Evolutionary conservation across 352 stramenopile species (phyloP).

Genomic region (Phytophthora nicotianae): DNA sequence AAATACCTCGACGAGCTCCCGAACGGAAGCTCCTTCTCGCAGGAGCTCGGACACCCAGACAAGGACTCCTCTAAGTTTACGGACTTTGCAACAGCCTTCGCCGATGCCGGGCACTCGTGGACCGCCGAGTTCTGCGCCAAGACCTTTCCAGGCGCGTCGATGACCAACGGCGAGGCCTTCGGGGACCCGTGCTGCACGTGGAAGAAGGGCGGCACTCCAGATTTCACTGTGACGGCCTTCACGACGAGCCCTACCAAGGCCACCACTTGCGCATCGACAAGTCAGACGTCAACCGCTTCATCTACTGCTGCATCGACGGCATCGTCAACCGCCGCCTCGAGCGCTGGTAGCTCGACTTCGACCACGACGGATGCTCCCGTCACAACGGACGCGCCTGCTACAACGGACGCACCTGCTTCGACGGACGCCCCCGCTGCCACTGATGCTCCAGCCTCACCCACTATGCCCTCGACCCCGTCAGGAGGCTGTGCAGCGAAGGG

Average conservation of each 20-base stretch:
- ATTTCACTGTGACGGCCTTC: slow-evolving; percentile 44
- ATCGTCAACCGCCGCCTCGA: neutral
- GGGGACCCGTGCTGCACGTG: slow-evolving; percentile 64
- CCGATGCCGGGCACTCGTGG: slow-evolving; percentile 34
- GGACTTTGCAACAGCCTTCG: slow-evolving; percentile 45
- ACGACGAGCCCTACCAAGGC: slow-evolving; percentile 26
- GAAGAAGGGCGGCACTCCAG: slow-evolving; percentile 37
- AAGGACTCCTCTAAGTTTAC: slow-evolving; percentile 39
- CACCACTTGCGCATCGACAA: slow-evolving; percentile 27
- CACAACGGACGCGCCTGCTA: neutral
- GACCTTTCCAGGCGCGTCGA: slow-evolving; percentile 28
- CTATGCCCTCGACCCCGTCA: slow-evolving; percentile 18
- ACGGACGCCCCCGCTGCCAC: slow-evolving; percentile 4
- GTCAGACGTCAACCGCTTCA: slow-evolving; percentile 7
- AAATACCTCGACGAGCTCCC: slow-evolving; percentile 48
- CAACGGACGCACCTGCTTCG: slow-evolving; percentile 7
- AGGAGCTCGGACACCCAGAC: slow-evolving; percentile 42
- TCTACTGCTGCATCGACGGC: slow-evolving; percentile 11
- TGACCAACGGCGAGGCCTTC: slow-evolving; percentile 52
- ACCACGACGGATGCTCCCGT: slow-evolving; percentile 7
- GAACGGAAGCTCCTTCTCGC: slow-evolving; percentile 44
- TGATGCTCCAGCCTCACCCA: slow-evolving; percentile 5
- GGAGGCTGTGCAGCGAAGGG: slow-evolving; percentile 22
- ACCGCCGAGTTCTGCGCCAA: slow-evolving; percentile 22
- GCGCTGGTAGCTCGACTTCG: slow-evolving; percentile 9